A percentile compares a stretch with the other conserved stretches of the same genome.
Evolutionary conservation across 306 rosid genomes (phyloP).

Genomic region (Echinosophora koreensis): DNA sequence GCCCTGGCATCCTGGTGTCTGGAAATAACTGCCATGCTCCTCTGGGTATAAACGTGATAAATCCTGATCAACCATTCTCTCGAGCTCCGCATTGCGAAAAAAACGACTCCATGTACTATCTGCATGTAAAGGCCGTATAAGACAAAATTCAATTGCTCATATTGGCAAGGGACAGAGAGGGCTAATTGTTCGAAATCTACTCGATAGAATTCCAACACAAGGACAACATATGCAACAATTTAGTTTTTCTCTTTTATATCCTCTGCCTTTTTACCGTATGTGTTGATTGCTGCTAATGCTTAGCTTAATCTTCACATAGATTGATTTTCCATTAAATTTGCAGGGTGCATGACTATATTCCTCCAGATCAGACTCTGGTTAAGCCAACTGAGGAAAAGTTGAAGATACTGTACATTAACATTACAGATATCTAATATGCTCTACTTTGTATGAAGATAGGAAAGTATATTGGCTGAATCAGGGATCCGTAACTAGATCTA

Average conservation of each 20-base stretch:
- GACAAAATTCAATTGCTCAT: conserved; percentile 23
- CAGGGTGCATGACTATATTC: background rate
- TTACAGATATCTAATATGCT: conserved; percentile 26
- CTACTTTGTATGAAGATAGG: conserved; percentile 1
- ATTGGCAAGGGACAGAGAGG: background rate
- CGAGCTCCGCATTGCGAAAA: conserved; percentile 93
- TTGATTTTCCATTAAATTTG: conserved; percentile 24
- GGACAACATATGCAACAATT: background rate
- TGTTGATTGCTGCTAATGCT: background rate
- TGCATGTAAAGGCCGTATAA: conserved; percentile 54
- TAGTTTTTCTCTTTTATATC: conserved; percentile 6
- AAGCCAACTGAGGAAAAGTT: conserved; percentile 24
- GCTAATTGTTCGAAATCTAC: conserved; percentile 15
- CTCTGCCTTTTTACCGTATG: background rate
- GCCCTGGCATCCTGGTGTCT: conserved; percentile 94
- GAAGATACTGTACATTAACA: conserved; percentile 15
- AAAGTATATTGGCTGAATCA: conserved; percentile 25
- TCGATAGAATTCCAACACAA: conserved; percentile 14
- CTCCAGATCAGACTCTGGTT: conserved; percentile 1
- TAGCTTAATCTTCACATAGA: conserved; percentile 13
- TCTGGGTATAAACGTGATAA: conserved; percentile 95
- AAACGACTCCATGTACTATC: conserved; percentile 99
- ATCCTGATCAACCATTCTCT: conserved; percentile 98
- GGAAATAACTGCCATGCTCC: conserved; percentile 95
- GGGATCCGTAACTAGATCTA: conserved; percentile 14